These are phyloP conservation scores for Musa itinerans DNA, from an alignment of 176 grass and related monocot genomes.

Conservation along the genomic window DNA sequence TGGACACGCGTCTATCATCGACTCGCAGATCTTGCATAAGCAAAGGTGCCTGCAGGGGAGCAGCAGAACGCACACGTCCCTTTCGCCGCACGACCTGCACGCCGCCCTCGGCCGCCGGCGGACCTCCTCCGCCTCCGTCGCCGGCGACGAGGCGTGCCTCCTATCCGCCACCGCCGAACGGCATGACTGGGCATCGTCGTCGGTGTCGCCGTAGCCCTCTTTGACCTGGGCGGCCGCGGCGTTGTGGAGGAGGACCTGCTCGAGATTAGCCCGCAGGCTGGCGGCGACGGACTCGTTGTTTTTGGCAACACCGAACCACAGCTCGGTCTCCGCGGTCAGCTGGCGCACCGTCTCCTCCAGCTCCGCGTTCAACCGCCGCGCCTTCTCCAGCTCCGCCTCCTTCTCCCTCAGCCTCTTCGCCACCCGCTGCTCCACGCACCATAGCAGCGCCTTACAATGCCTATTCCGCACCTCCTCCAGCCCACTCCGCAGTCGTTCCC, in stretches of 20 bases:
- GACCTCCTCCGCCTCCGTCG: not conserved
- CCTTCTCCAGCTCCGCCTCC: constrained; percentile 25
- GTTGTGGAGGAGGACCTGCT: constrained; percentile 37
- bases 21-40: constrained; percentile 57
- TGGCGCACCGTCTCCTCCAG: constrained; percentile 38
- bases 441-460: constrained; percentile 31
- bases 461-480: constrained; percentile 37
- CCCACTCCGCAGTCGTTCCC: constrained; percentile 27
- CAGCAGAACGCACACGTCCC: constrained; percentile 39
- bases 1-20: constrained; percentile 24
- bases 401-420: constrained; percentile 21
- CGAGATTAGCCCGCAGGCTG: constrained; percentile 36
- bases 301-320: constrained; percentile 43
- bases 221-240: not conserved
- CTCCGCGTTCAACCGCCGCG: constrained; percentile 10
- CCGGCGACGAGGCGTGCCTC: too few species aligned
- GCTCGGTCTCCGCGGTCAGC: constrained; percentile 33
- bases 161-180: not conserved
- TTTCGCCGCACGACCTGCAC: constrained; percentile 30
- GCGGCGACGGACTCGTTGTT: constrained; percentile 37
- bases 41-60: constrained; percentile 63
- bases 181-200: constrained; percentile 35
- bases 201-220: constrained; percentile 52
- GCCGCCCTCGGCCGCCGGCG: not conserved
- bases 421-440: constrained; percentile 15